Conservation (phyloP, 306 rosid genomes). For the Rubus parviflorus region DNA sequence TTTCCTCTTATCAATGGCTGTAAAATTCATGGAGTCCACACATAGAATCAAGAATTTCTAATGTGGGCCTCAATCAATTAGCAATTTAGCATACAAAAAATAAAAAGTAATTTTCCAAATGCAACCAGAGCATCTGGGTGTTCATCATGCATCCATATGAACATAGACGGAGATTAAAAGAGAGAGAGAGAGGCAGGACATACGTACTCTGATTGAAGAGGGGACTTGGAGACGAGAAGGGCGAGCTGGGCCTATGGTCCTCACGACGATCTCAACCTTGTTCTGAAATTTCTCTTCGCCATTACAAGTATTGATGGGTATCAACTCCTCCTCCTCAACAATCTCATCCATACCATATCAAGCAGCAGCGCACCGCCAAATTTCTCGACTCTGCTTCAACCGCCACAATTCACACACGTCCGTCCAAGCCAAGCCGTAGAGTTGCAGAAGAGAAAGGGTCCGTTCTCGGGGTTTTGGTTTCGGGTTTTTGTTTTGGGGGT, state of each 20-base stretch:
- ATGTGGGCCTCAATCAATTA: background rate
- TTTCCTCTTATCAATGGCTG: background rate
- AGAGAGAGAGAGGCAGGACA: background rate
- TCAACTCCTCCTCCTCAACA: constrained; percentile 29
- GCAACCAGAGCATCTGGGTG: constrained; percentile 7
- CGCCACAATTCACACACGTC: no score
- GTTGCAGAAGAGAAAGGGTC: no score
- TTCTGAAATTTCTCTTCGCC: constrained; percentile 8
- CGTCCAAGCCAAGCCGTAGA: no score
- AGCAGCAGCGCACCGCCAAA: constrained; percentile 1
- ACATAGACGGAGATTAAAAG: no score
- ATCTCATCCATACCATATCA: constrained; percentile 52
- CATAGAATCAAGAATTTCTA: background rate
- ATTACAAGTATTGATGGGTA: background rate
- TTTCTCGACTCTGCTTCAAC: no score
- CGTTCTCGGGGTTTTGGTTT: no score
- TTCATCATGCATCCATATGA: background rate
- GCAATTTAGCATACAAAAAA: background rate
- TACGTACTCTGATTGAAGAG: constrained; percentile 59
- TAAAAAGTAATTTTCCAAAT: background rate
- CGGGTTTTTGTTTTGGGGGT: no score
- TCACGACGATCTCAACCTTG: constrained; percentile 65
- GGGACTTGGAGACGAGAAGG: constrained; percentile 78
- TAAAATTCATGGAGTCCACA: background rate
- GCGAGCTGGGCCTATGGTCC: constrained; percentile 80